Conservation (phyloP, 805 yeast genomes). For the Cyberlindnera samutprakarnensis region DNA sequence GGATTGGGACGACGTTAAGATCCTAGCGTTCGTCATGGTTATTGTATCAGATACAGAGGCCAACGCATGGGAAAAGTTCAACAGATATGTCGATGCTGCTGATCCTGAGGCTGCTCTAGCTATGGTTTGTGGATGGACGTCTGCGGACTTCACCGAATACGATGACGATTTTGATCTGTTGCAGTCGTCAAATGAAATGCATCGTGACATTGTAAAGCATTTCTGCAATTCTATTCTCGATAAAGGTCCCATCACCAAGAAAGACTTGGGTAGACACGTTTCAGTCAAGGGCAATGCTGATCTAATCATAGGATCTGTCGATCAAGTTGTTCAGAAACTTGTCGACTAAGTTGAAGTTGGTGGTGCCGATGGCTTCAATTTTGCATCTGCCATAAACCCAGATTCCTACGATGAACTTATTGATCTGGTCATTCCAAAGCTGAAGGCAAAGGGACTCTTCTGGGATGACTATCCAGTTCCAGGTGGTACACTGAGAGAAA, state of each 20-base stretch:
- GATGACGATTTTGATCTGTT: slow-evolving; percentile 30
- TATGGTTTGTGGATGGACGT: slow-evolving; percentile 39
- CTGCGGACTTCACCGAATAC: slow-evolving; percentile 31
- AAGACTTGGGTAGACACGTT: slow-evolving; percentile 20
- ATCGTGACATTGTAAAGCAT: slow-evolving; percentile 24
- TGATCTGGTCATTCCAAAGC: slow-evolving; percentile 28
- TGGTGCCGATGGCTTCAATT: slow-evolving; percentile 37
- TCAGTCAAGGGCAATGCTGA: slow-evolving; percentile 22
- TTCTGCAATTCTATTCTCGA: slow-evolving; percentile 5
- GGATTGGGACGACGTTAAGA: slow-evolving; percentile 30
- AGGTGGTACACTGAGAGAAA: slow-evolving; percentile 29
- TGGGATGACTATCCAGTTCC: slow-evolving; percentile 29
- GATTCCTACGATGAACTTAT: slow-evolving; percentile 31
- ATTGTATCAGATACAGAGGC: slow-evolving; percentile 34
- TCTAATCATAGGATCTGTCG: slow-evolving; percentile 26
- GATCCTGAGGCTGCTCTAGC: slow-evolving; percentile 39
- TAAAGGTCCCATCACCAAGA: slow-evolving; percentile 24
- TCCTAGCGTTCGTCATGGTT: slow-evolving; percentile 29
- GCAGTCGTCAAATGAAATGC: slow-evolving; percentile 23
- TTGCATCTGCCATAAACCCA: slow-evolving; percentile 29
- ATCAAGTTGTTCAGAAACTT: slow-evolving; percentile 31
- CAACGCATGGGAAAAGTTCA: slow-evolving; percentile 32
- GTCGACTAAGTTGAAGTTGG: slow-evolving; percentile 32
- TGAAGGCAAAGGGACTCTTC: slow-evolving; percentile 26
- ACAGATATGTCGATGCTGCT: slow-evolving; percentile 24